phyloP scores from a whole-genome alignment of 2,329 filamentous ascomycete genomes.

The Claviceps digitariae region DNA sequence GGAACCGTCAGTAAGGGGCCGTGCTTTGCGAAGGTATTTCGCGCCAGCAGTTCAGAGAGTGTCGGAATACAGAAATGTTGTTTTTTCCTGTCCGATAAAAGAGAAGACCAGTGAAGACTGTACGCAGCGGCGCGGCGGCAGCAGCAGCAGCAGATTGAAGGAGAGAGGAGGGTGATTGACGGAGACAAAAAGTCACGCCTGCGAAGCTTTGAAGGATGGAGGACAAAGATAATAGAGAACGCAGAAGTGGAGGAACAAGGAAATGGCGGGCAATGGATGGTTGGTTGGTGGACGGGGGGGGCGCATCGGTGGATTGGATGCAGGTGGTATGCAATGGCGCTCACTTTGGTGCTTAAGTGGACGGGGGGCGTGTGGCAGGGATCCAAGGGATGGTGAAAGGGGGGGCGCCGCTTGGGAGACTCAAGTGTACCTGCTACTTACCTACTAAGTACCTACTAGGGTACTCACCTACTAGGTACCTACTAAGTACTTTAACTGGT shows the following conservation, averaged over 20 bases:
- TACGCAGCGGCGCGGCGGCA: background rate
- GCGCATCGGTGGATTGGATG: background rate
- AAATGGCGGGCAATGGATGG: constrained; percentile 3
- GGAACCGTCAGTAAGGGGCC: background rate
- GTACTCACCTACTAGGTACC: background rate
- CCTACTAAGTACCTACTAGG: background rate
- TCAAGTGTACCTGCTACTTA: background rate
- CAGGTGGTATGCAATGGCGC: constrained; percentile 3
- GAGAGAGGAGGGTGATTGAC: background rate
- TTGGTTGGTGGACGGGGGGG: constrained; percentile 2
- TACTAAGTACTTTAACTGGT: no score
- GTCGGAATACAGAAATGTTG: background rate
- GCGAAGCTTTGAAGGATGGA: constrained; percentile 3
- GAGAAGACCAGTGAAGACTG: background rate
- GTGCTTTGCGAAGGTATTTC: background rate
- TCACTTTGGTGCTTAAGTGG: background rate
- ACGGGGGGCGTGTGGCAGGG: background rate
- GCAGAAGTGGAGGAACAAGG: constrained; percentile 5
- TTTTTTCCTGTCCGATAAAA: background rate
- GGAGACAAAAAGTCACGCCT: constrained; percentile 2
- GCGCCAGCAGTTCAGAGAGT: constrained; percentile 1
- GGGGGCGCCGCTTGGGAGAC: background rate
- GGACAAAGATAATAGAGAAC: constrained; percentile 7
- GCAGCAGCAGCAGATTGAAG: background rate
- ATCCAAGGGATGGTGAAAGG: background rate